Base-by-base conservation (phyloP, 2,329 filamentous ascomycete genomes). In the Curvularia eragrostidis region DNA sequence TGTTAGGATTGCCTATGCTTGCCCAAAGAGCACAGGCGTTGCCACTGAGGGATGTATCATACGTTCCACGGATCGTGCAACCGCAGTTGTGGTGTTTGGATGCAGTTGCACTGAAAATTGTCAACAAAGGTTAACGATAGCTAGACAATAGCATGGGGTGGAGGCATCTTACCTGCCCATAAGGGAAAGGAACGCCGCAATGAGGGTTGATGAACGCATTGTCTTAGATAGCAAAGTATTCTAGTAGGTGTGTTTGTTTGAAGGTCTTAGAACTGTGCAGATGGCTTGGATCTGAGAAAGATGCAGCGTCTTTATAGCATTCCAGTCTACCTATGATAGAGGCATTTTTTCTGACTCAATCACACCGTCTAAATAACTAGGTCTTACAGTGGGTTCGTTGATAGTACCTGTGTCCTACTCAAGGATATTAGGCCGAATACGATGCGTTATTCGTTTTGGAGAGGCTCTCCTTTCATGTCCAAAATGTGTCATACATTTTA, bases 81-180 rank as follows among this genome's bases (percentile, higher is more conserved):
- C 44, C 44, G 21, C 44, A 47, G 28, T 47, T 34, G 26, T 47
- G 28, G 44, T 34, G 18, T 21, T 10, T 21, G 28, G n/a, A 28
- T 44, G 42, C 42, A 44, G 42, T 44, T 23, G 28, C 42, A 23
- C 42, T 44, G 42, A 44, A 44, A 28, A n/a, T n/a, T n/a, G n/a
- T n/a, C n/a, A n/a, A n/a, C n/a, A n/a, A n/a, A n/a, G n/a, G n/a
- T n/a, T n/a, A n/a, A n/a, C n/a, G n/a, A n/a, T n/a, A n/a, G n/a
- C n/a, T n/a, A n/a, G n/a, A n/a, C n/a, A n/a, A n/a, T n/a, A n/a
- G n/a, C n/a, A n/a, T n/a, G n/a, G n/a, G n/a, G 44, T 13, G 24
- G 44, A 28, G 44, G 28, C 15, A 48, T 10, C 13, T 36, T 23
- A 36, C 44, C 28, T 48, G 26, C 44, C 44, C 44, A 48, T 13